phyloP scores from a whole-genome alignment of 805 yeast species.

The Naumovozyma baii region DNA sequence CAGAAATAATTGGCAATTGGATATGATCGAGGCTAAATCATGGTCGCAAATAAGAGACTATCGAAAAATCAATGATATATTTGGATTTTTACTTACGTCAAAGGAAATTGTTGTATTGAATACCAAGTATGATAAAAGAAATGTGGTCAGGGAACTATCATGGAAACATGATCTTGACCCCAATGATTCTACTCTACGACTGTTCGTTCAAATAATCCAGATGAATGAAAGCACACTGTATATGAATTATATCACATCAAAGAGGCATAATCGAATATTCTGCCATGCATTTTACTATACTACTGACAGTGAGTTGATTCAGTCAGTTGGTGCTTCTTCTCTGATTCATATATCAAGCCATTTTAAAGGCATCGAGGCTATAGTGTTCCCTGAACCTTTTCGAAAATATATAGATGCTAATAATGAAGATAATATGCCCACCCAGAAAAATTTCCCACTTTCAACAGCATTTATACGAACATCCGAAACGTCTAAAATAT shows the following conservation, averaged over 20 bases:
- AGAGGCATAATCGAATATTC: conserved; percentile 11
- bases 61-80: conserved; percentile 26
- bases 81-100: conserved; percentile 52
- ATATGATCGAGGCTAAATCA: conserved; percentile 39
- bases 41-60: conserved; percentile 47
- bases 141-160: conserved; percentile 43
- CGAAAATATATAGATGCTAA: not conserved
- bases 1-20: conserved; percentile 22
- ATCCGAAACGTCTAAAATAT: not conserved
- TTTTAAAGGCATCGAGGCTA: conserved; percentile 7
- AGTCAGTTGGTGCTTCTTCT: conserved; percentile 11
- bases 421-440: not conserved
- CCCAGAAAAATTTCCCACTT: not conserved
- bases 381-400: conserved; percentile 1
- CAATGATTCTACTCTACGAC: conserved; percentile 42
- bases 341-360: conserved; percentile 10
- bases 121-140: conserved; percentile 20
- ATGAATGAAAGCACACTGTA: conserved; percentile 4
- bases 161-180: conserved; percentile 64
- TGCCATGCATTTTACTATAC: conserved; percentile 14
- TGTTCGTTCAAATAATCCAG: conserved; percentile 28
- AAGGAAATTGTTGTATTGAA: conserved; percentile 52
- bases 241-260: conserved; percentile 15
- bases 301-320: conserved; percentile 5
- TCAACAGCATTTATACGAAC: not conserved